phyloP scores from a whole-genome alignment of 371 early-diverging fungal species.

The Nematocida sp. region DNA sequence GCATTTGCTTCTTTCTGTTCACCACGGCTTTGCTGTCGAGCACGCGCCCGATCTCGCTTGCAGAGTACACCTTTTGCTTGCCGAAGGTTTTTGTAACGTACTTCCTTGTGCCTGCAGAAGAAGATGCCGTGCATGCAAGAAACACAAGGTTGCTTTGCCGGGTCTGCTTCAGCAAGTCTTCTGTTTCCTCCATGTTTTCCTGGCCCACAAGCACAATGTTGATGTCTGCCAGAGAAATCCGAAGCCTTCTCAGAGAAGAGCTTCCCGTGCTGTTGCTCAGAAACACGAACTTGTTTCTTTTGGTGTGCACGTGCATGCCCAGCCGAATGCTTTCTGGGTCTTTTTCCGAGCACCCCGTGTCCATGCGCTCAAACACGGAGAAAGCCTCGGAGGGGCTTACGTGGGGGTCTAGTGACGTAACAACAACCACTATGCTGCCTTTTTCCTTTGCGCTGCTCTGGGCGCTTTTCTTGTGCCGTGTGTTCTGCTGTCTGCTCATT shows the following conservation, averaged over 20 bases:
- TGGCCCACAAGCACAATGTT: constrained; percentile 51
- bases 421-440: too few relatives aligned
- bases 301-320: neutral
- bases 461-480: too few relatives aligned
- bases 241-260: neutral
- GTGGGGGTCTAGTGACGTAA: constrained; percentile 18
- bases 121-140: constrained; percentile 10
- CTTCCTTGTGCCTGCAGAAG: constrained; percentile 11
- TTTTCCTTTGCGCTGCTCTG: too few relatives aligned
- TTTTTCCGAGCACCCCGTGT: too few relatives aligned
- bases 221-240: constrained; percentile 43
- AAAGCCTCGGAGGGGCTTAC: constrained; percentile 19
- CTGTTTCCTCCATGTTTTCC: constrained; percentile 1
- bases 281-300: constrained; percentile 11
- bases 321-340: neutral
- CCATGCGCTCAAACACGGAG: constrained; percentile 9
- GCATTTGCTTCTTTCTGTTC: constrained; percentile 45
- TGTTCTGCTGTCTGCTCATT: too few relatives aligned
- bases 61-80: constrained; percentile 49
- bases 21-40: constrained; percentile 46
- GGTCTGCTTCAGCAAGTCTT: constrained; percentile 26
- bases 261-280: neutral
- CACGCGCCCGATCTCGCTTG: constrained; percentile 16
- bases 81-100: constrained; percentile 50
- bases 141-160: constrained; percentile 51